Percentiles rank a stretch among this genome's conserved stretches.
phyloP scores from a whole-genome alignment of 345 rosid species.

The Eucalyptus sp. region DNA sequence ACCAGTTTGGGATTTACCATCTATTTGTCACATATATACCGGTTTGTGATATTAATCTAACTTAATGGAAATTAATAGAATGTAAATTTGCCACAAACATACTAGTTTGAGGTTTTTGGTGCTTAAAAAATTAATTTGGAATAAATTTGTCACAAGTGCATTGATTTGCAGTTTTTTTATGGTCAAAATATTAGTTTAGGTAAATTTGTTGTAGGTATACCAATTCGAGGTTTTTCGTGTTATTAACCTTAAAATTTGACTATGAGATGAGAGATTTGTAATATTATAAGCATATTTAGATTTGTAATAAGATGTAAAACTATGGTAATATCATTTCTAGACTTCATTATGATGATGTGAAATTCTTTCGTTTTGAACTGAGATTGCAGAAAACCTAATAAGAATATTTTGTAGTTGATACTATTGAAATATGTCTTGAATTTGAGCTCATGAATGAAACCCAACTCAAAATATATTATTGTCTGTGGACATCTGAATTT shows the following conservation, averaged over 20 bases:
- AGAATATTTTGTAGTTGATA: background rate
- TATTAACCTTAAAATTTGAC: background rate
- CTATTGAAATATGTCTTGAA: background rate
- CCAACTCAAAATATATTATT: too few species aligned
- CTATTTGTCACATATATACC: background rate
- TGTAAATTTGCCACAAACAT: background rate
- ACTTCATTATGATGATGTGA: background rate
- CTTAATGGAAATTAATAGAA: background rate
- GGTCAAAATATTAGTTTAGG: background rate
- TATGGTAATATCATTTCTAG: background rate
- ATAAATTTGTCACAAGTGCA: rapidly evolving
- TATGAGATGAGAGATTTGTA: background rate
- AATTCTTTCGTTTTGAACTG: background rate
- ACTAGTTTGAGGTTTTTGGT: too few species aligned
- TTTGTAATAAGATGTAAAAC: background rate
- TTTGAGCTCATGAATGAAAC: rapidly evolving
- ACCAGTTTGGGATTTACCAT: too few species aligned
- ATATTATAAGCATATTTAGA: background rate
- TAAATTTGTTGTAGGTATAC: background rate
- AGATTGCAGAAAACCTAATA: background rate
- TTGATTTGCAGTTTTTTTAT: rapidly evolving
- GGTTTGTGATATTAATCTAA: too few species aligned
- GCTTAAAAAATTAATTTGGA: too few species aligned
- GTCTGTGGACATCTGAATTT: rapidly evolving
- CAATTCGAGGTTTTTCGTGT: too few species aligned